Percentiles rank a stretch among this genome's conserved stretches.
These are phyloP conservation scores for Boletus insuetus DNA, from an alignment of 768 basidiomycete species.

Conservation along the genomic window DNA sequence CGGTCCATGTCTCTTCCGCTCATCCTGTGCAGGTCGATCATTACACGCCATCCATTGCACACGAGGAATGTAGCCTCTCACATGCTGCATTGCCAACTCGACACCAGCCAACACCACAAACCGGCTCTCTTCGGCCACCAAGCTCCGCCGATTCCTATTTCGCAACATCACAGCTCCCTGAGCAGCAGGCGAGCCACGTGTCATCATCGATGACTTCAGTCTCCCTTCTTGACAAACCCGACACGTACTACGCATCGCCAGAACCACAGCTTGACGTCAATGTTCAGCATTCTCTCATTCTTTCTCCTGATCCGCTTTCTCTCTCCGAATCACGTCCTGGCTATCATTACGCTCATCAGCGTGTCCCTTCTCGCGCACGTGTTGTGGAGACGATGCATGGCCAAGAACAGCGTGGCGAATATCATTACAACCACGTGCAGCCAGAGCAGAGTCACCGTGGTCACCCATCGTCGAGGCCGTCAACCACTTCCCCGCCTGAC, in stretches of 20 bases:
- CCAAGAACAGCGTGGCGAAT: conserved; percentile 27
- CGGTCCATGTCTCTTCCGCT: conserved; percentile 24
- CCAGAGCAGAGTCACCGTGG: conserved; percentile 11
- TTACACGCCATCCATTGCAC: conserved; percentile 28
- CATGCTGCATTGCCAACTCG: conserved; percentile 23
- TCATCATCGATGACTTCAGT: conserved; percentile 29
- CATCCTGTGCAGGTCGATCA: conserved; percentile 37
- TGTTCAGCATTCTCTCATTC: conserved; percentile 20
- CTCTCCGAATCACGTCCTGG: conserved; percentile 26
- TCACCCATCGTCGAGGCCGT: conserved; percentile 17
- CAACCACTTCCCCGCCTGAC: conserved; percentile 18
- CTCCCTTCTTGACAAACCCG: conserved; percentile 24
- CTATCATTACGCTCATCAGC: conserved; percentile 31
- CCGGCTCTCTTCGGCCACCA: conserved; percentile 17
- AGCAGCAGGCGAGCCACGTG: conserved; percentile 23
- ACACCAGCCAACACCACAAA: conserved; percentile 19
- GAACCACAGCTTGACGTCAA: conserved; percentile 32
- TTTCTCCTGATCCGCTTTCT: conserved; percentile 29
- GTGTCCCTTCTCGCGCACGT: conserved; percentile 26
- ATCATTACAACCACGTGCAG: conserved; percentile 25
- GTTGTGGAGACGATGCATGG: conserved; percentile 22
- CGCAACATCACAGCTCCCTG: conserved; percentile 22
- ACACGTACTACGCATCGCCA: conserved; percentile 25
- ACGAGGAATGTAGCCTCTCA: conserved; percentile 29
- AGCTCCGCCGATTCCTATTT: conserved; percentile 26